Conservation (phyloP, 2,329 filamentous ascomycete species). For the Paraconiothyrium sp. region DNA sequence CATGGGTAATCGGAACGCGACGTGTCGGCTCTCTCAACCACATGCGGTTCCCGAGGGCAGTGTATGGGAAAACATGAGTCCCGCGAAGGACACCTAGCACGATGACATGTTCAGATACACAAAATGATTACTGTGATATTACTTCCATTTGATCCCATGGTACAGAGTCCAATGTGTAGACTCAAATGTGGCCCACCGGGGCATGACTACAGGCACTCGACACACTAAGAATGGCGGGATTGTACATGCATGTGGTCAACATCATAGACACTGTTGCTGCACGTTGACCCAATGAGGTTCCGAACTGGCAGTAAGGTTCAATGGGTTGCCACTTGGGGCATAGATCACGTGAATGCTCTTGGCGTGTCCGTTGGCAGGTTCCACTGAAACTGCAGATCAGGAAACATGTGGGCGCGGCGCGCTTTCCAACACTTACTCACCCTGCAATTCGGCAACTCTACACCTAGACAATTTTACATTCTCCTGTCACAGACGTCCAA, state of each 20-base stretch:
- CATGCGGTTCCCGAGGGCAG: slow-evolving; percentile 23
- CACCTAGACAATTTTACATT: not conserved
- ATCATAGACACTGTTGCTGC: not conserved
- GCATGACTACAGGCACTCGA: not conserved
- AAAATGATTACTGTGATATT: not conserved
- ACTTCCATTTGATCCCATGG: not conserved
- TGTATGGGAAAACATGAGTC: slow-evolving; percentile 5
- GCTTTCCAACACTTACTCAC: not conserved
- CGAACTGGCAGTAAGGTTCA: not conserved
- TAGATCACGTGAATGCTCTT: not conserved
- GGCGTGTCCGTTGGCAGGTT: not conserved
- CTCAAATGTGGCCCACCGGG: not conserved
- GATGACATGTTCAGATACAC: not conserved
- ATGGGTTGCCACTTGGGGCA: not conserved
- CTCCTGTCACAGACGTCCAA: not conserved
- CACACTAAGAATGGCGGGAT: not conserved
- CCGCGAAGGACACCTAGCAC: not conserved
- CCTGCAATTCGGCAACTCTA: not conserved
- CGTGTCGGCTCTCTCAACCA: slow-evolving; percentile 25
- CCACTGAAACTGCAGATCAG: slow-evolving; percentile 12
- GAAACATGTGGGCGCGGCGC: slow-evolving; percentile 9
- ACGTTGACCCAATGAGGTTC: too few species aligned
- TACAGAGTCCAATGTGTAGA: not conserved
- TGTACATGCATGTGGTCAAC: not conserved
- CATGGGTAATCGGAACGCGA: slow-evolving; percentile 18